A percentile compares a stretch with the other conserved stretches of the same genome.
These are phyloP conservation scores for Onygenales sp. DNA, from an alignment of 2,329 filamentous ascomycete genomes.

Conservation along the genomic window DNA sequence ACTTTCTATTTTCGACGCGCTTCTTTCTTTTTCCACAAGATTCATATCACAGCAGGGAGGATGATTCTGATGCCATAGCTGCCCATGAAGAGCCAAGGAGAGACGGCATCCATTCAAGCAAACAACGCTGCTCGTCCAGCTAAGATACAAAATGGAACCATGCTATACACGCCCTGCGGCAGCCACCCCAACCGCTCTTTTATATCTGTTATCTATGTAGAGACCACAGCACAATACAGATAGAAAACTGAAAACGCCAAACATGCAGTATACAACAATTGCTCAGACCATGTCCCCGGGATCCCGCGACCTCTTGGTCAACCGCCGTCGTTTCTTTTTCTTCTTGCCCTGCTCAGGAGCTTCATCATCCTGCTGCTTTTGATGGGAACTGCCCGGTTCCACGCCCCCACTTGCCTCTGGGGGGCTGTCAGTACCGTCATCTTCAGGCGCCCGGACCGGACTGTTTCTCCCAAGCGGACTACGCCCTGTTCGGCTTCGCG, in stretches of 20 bases:
- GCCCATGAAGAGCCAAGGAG: neutral
- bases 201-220: neutral
- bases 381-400: constrained; percentile 1
- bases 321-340: constrained; percentile 5
- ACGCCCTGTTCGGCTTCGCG: constrained; percentile 16
- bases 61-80: neutral
- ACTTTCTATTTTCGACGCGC: constrained; percentile 7
- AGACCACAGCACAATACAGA: constrained; percentile 1
- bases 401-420: neutral
- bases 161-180: neutral
- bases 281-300: constrained; percentile 7
- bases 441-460: constrained; percentile 13
- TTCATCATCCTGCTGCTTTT: constrained; percentile 15
- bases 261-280: neutral
- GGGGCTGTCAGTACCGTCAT: neutral
- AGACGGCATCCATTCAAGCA: neutral
- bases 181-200: no score
- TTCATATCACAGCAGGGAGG: neutral
- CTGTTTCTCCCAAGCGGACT: constrained; percentile 28
- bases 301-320: constrained; percentile 6
- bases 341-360: constrained; percentile 6
- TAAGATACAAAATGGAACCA: neutral
- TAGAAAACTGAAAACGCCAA: neutral
- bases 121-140: neutral
- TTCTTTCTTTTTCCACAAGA: neutral